Base-by-base conservation (phyloP, 1,139 yeast species). In the Wickerhamiella infanticola region DNA sequence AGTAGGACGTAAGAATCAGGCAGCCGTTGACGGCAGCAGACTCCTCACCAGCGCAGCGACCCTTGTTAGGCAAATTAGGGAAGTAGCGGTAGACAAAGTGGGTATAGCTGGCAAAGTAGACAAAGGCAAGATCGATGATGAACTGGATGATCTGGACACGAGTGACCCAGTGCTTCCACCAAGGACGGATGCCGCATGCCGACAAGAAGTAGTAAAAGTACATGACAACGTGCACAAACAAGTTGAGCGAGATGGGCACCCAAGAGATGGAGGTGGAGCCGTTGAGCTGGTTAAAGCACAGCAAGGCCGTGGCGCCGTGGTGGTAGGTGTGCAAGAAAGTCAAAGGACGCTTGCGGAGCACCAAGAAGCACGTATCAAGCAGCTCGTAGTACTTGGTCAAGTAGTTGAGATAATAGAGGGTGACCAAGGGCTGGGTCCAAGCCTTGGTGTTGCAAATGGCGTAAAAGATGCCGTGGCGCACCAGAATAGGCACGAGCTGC, bases 161-260 rank as follows among this genome's bases (percentile, higher is more conserved):
- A 45, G 98, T 90, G 57, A 90, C 96, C 96, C 96, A 90, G 69
- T 88, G 95, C 69, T 90, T 90, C 98, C 98, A 90, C 97, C 97
- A 88, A 49, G 90, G 96, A 58, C 90, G 79, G 62, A 88, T 83
- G 50, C 95, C 95, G 64, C 95, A 76, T 18, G 97, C 85, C 55
- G 90, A 75, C 59, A 90, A 72, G 75, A 86, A 88, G 73, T 90
- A 90, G 75, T 90, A 90, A 83, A 88, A 90, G 76, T 90, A 90
- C 98, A 90, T 90, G 55, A 90, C 80, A 44, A 90, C 95, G 62
- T 90, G 98, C 43, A 90, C 98, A 49, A 78, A 83, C 66, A 90
- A 72, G 72, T 90, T 90, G 61, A 90, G 72, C 35, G 79, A 63
- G 62, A 90, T 90, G 50, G 94, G 94, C 45, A 90, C 96, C 96